Evolutionary conservation across 2,329 filamentous ascomycete species (phyloP).

Genomic region (Fusarium haematococcum): DNA sequence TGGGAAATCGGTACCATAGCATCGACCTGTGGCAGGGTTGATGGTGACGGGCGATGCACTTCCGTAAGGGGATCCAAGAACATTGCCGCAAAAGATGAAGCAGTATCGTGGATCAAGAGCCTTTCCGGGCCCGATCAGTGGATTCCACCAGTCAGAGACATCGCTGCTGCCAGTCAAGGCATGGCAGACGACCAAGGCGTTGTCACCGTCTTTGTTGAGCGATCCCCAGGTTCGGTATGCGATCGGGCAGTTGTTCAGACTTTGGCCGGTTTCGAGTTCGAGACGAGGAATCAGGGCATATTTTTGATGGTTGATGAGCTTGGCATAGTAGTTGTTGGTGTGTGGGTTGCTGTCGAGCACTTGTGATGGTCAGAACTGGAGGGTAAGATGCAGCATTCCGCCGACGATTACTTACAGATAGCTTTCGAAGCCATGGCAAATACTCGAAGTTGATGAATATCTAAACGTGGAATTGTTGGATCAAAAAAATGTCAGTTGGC

Average conservation of each 20-base stretch:
- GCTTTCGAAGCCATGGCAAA: background rate
- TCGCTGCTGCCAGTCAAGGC: constrained; percentile 11
- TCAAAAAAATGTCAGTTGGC: background rate
- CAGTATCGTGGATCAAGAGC: constrained; percentile 7
- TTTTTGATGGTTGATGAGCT: background rate
- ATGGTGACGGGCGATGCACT: constrained; percentile 6
- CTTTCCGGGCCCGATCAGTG: constrained; percentile 10
- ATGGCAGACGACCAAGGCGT: constrained; percentile 14
- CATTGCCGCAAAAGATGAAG: constrained; percentile 10
- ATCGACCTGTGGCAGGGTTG: background rate
- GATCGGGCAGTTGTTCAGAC: background rate
- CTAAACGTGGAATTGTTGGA: background rate
- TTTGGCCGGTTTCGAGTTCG: background rate
- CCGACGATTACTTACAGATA: background rate
- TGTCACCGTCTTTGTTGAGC: background rate
- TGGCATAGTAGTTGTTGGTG: background rate
- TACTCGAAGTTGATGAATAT: background rate
- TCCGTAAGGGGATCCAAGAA: constrained; percentile 8
- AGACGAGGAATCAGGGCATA: constrained; percentile 2
- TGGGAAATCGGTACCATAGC: constrained; percentile 6
- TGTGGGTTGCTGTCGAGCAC: background rate
- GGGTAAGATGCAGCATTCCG: background rate
- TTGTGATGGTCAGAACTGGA: background rate
- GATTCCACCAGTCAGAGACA: constrained; percentile 12
- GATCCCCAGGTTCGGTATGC: constrained; percentile 13